These are phyloP conservation scores for Suillus placidus DNA, from an alignment of 768 basidiomycete genomes.

Conservation along the genomic window DNA sequence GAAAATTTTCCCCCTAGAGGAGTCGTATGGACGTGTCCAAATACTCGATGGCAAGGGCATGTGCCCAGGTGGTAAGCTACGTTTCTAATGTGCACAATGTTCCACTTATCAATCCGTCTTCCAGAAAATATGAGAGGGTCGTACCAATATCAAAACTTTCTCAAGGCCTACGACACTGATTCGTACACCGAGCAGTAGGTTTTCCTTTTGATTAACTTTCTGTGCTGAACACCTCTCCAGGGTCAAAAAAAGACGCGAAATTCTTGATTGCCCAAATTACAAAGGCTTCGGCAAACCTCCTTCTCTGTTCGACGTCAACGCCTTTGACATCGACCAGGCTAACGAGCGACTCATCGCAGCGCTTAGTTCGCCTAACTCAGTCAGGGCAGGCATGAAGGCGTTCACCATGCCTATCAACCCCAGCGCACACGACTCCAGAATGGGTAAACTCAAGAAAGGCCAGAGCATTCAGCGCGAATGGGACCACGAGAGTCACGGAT, in stretches of 20 bases:
- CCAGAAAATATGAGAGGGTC: conserved; percentile 33
- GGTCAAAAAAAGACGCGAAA: conserved; percentile 30
- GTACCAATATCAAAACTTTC: conserved; percentile 22
- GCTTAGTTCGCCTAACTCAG: conserved; percentile 27
- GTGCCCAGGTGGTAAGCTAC: conserved; percentile 26
- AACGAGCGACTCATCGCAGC: conserved; percentile 26
- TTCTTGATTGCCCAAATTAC: conserved; percentile 34
- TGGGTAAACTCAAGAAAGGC: conserved; percentile 11
- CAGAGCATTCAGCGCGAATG: conserved; percentile 14
- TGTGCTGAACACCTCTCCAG: conserved; percentile 3
- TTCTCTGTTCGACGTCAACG: conserved; percentile 25
- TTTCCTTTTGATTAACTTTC: conserved; percentile 9
- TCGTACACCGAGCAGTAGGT: conserved; percentile 20
- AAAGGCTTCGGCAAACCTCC: conserved; percentile 29
- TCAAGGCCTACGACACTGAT: conserved; percentile 26
- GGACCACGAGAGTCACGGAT: conserved; percentile 24
- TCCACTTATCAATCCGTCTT: background rate
- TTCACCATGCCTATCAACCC: conserved; percentile 27
- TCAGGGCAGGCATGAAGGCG: conserved; percentile 30
- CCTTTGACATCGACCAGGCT: conserved; percentile 29
- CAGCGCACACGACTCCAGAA: conserved; percentile 8
- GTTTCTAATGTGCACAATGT: background rate
- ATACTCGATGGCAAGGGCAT: conserved; percentile 31
- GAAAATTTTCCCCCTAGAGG: conserved; percentile 28
- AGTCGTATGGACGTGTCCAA: conserved; percentile 32